These are phyloP conservation scores for Kwoniella europaea DNA, from an alignment of 768 basidiomycete genomes.

Conservation along the genomic window DNA sequence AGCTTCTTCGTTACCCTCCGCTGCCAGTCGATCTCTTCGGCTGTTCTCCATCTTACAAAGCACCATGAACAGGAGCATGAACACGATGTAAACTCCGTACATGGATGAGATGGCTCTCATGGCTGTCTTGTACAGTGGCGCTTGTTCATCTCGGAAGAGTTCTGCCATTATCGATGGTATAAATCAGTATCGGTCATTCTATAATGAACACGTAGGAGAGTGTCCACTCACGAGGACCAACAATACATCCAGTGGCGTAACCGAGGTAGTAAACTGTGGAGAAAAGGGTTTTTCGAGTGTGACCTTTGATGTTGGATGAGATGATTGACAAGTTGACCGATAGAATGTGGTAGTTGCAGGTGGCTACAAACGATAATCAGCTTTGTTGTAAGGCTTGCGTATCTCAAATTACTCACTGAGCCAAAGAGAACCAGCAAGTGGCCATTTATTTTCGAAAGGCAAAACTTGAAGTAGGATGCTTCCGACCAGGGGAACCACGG, in stretches of 20 bases:
- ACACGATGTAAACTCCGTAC: slow-evolving; percentile 30
- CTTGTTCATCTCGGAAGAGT: slow-evolving; percentile 21
- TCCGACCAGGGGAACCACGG: slow-evolving; percentile 34
- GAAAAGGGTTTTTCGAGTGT: slow-evolving; percentile 36
- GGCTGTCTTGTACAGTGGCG: slow-evolving; percentile 37
- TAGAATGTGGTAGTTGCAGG: slow-evolving; percentile 33
- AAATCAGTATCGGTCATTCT: too few relatives aligned
- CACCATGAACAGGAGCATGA: slow-evolving; percentile 30
- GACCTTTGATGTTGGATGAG: slow-evolving; percentile 39
- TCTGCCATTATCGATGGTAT: background rate
- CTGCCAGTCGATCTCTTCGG: slow-evolving; percentile 37
- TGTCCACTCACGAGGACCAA: slow-evolving; percentile 17
- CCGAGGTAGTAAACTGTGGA: slow-evolving; percentile 26
- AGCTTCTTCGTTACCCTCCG: slow-evolving; percentile 36
- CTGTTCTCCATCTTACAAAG: slow-evolving; percentile 38
- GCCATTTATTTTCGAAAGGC: slow-evolving; percentile 33
- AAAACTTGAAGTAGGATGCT: slow-evolving; percentile 33
- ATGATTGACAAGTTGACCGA: slow-evolving; percentile 39
- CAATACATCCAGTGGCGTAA: slow-evolving; percentile 20
- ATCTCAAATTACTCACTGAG: slow-evolving; percentile 4
- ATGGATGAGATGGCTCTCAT: slow-evolving; percentile 34
- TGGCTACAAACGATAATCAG: slow-evolving; percentile 18
- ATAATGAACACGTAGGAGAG: too few relatives aligned
- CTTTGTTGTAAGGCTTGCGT: background rate
- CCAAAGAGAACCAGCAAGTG: slow-evolving; percentile 33